Conservation (phyloP, 2,329 filamentous ascomycete species). For the Didymella arachidicola region DNA sequence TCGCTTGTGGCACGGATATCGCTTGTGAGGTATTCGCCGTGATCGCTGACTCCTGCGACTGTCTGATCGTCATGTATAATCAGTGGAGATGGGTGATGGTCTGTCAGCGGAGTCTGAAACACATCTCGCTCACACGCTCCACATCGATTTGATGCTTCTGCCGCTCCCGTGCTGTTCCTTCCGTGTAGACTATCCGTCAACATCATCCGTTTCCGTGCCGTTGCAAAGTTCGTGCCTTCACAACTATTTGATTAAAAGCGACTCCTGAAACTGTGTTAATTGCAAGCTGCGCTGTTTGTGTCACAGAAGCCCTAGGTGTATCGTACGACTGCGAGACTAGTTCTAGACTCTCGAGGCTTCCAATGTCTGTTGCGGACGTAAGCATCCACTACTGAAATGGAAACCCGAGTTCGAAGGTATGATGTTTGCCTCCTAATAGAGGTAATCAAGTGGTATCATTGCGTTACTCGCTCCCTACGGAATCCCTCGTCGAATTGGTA, state of each 20-base stretch:
- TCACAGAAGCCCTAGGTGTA: neutral
- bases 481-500: conserved; percentile 8
- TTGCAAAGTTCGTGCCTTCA: neutral
- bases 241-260: conserved; percentile 1
- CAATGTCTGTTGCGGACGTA: neutral
- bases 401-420: neutral
- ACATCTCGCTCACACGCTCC: neutral
- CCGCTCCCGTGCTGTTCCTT: neutral
- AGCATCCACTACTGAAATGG: neutral
- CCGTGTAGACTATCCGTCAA: neutral
- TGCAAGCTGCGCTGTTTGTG: neutral
- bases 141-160: neutral
- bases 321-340: neutral
- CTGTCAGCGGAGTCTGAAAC: conserved; percentile 3
- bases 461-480: neutral
- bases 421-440: conserved; percentile 8
- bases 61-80: neutral
- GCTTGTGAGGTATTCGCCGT: neutral
- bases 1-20: neutral
- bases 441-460: conserved; percentile 15
- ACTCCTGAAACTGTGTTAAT: conserved; percentile 6
- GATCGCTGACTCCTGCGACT: neutral
- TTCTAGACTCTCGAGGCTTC: conserved; percentile 4
- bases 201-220: conserved; percentile 1
- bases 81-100: neutral